Percentiles rank a stretch among this genome's conserved stretches.
phyloP scores from a whole-genome alignment of 495 filamentous ascomycete genomes.

The Aspergillus biplanus region DNA sequence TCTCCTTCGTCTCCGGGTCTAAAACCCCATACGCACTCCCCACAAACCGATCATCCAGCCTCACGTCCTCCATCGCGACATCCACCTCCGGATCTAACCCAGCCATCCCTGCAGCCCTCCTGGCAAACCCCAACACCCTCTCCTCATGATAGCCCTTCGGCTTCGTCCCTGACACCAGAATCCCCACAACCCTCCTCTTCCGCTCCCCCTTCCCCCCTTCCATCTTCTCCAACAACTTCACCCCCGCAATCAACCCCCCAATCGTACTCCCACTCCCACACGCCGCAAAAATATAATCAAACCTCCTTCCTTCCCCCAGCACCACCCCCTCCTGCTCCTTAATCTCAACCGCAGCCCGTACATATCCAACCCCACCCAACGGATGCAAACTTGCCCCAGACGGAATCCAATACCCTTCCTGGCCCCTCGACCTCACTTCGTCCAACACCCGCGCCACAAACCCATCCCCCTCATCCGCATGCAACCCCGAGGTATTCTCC shows the following conservation, averaged over 20 bases:
- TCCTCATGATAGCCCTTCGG: constrained; percentile 34
- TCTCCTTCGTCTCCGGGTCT: constrained; percentile 29
- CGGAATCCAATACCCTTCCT: constrained; percentile 42
- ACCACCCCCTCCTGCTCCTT: constrained; percentile 34
- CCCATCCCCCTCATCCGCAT: constrained; percentile 20
- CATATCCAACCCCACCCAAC: constrained; percentile 45
- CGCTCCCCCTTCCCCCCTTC: constrained; percentile 3
- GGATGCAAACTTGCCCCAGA: constrained; percentile 46
- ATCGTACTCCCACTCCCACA: constrained; percentile 46
- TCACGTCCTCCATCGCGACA: constrained; percentile 37
- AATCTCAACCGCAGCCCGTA: constrained; percentile 44
- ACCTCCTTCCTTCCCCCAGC: constrained; percentile 28
- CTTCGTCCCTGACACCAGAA: constrained; percentile 42
- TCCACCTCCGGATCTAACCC: constrained; percentile 32
- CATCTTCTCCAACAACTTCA: constrained; percentile 38
- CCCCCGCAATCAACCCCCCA: constrained; percentile 43
- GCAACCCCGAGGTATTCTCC: constrained; percentile 8
- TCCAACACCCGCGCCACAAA: constrained; percentile 28
- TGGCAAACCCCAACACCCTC: constrained; percentile 39
- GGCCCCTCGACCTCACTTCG: constrained; percentile 20
- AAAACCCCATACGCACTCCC: constrained; percentile 40
- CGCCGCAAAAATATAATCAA: constrained; percentile 46
- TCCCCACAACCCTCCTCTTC: constrained; percentile 32
- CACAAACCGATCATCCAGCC: constrained; percentile 40
- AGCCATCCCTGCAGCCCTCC: constrained; percentile 31